Evolutionary conservation across 352 stramenopile genomes (phyloP).

Genomic region (Phytophthora hibernalis): DNA sequence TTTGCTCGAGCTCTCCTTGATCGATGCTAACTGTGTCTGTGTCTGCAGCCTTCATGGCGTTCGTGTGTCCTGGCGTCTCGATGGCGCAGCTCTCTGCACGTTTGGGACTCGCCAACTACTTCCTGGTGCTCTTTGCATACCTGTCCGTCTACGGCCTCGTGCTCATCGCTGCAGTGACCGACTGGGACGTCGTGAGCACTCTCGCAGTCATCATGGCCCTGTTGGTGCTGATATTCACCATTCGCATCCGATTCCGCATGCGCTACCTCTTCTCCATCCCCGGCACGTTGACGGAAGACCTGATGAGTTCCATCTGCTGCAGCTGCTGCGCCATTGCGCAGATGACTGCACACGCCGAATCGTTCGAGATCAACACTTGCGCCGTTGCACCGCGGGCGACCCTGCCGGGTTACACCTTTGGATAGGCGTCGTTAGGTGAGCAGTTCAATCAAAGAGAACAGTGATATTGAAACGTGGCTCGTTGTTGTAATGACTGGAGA

Average conservation of each 20-base stretch:
- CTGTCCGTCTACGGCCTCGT: constrained; percentile 42
- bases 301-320: constrained; percentile 41
- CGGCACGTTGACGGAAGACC: constrained; percentile 48
- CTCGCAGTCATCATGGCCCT: constrained; percentile 45
- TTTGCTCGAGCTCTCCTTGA: not conserved
- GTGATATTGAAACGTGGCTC: too few species aligned
- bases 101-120: constrained; percentile 51
- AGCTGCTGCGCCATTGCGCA: constrained; percentile 57
- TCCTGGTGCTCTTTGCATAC: constrained; percentile 41
- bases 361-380: constrained; percentile 45
- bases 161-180: constrained; percentile 37
- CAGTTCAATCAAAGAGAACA: too few species aligned
- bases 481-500: not conserved
- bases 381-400: constrained; percentile 41
- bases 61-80: constrained; percentile 50
- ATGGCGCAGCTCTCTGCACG: constrained; percentile 57
- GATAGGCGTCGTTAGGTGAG: constrained; percentile 9
- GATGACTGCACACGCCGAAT: constrained; percentile 59
- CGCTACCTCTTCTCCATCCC: constrained; percentile 65
- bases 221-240: constrained; percentile 40
- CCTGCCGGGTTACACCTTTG: constrained; percentile 53
- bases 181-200: constrained; percentile 37
- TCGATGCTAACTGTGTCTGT: constrained; percentile 1
- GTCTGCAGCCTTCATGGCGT: constrained; percentile 41
- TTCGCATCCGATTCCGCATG: constrained; percentile 60